Conservation (phyloP, 768 basidiomycete species). For the Sporobolomyces pararoseus region DNA sequence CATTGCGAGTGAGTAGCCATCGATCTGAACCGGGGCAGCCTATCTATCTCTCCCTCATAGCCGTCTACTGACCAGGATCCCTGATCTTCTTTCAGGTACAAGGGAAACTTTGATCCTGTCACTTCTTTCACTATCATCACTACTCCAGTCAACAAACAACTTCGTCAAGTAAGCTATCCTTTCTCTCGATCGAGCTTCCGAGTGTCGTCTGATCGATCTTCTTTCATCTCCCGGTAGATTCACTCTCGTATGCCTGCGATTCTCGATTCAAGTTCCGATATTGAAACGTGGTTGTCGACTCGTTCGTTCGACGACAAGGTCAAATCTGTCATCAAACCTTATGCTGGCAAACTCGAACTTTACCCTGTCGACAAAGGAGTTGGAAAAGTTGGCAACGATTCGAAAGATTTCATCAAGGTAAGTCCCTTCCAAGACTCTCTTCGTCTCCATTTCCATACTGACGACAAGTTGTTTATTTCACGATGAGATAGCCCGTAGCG, state of each 20-base stretch:
- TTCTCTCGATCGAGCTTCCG: too few relatives aligned
- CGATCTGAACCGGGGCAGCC: too few relatives aligned
- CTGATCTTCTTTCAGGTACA: too few relatives aligned
- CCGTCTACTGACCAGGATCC: too few relatives aligned
- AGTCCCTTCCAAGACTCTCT: background rate
- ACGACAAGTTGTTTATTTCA: background rate
- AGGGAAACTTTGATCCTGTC: conserved; percentile 54
- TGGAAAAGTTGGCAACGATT: conserved; percentile 82
- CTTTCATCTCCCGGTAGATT: conserved; percentile 52
- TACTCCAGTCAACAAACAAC: conserved; percentile 64
- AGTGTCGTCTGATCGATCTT: background rate
- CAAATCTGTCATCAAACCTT: conserved; percentile 61
- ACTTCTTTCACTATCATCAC: conserved; percentile 91
- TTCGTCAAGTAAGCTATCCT: conserved; percentile 56
- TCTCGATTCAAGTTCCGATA: conserved; percentile 60
- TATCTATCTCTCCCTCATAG: too few relatives aligned
- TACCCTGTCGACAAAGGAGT: conserved; percentile 50
- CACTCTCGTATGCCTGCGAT: conserved; percentile 81
- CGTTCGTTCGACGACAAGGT: conserved; percentile 64
- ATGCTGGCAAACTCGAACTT: conserved; percentile 67
- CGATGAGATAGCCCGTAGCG: conserved; percentile 22
- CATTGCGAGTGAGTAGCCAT: conserved; percentile 30
- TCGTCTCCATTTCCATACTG: too few relatives aligned
- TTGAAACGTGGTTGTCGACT: conserved; percentile 69
- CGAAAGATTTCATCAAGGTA: conserved; percentile 63